phyloP scores from a whole-genome alignment of 2,329 filamentous ascomycete genomes.

The Lachnellula hyalina region DNA sequence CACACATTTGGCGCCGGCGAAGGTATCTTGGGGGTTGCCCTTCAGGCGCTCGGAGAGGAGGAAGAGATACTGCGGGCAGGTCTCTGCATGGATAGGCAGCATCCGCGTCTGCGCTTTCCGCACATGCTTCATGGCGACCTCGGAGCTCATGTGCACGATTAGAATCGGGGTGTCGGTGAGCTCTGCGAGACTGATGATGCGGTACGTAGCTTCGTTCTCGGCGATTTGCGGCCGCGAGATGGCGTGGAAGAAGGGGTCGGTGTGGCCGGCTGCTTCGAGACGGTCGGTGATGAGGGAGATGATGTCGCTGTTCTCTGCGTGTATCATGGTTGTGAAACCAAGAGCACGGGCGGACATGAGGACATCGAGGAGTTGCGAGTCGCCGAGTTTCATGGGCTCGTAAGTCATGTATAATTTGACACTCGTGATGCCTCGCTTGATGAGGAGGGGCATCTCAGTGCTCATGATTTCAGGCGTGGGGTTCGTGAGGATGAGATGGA shows the following conservation, averaged over 20 bases:
- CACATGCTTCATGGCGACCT: constrained; percentile 43
- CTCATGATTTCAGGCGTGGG: constrained; percentile 36
- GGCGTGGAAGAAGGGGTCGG: constrained; percentile 41
- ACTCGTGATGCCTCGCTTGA: constrained; percentile 39
- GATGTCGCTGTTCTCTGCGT: constrained; percentile 44
- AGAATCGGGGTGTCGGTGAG: constrained; percentile 47
- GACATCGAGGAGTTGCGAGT: constrained; percentile 45
- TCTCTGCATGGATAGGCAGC: constrained; percentile 51
- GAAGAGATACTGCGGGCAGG: constrained; percentile 54
- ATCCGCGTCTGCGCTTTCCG: constrained; percentile 44
- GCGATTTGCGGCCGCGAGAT: constrained; percentile 41
- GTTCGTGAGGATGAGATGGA: constrained; percentile 47
- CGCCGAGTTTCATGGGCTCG: constrained; percentile 43
- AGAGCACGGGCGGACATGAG: constrained; percentile 40
- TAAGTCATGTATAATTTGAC: constrained; percentile 52
- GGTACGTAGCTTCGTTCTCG: constrained; percentile 45
- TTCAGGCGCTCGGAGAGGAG: constrained; percentile 44
- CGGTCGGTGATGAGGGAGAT: constrained; percentile 38
- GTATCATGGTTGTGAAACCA: constrained; percentile 45
- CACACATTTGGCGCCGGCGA: constrained; percentile 49
- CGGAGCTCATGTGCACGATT: constrained; percentile 47
- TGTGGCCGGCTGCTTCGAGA: constrained; percentile 36
- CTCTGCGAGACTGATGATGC: constrained; percentile 45
- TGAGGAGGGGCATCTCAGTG: constrained; percentile 38
- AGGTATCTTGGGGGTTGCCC: constrained; percentile 34